phyloP scores from a whole-genome alignment of 768 basidiomycete genomes.

The Hericium coralloides region DNA sequence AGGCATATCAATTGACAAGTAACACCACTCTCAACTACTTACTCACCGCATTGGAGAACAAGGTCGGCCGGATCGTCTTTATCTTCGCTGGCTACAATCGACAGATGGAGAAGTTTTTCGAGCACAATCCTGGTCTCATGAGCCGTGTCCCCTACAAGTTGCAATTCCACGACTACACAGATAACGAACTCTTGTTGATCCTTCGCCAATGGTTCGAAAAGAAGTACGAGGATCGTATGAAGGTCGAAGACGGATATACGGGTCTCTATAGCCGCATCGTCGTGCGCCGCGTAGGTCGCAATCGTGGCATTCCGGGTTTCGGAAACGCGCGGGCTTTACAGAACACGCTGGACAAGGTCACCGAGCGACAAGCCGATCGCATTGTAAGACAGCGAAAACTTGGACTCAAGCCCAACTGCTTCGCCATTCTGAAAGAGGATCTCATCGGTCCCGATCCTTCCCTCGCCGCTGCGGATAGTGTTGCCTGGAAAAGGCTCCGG shows the following conservation, averaged over 20 bases:
- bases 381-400: slow-evolving; percentile 31
- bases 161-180: slow-evolving; percentile 52
- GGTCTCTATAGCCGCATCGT: slow-evolving; percentile 50
- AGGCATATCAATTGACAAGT: slow-evolving; percentile 57
- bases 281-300: slow-evolving; percentile 51
- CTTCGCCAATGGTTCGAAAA: slow-evolving; percentile 37
- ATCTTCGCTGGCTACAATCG: slow-evolving; percentile 63
- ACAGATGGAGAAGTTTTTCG: slow-evolving; percentile 72
- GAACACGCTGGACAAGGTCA: slow-evolving; percentile 37
- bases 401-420: slow-evolving; percentile 38
- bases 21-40: slow-evolving; percentile 48
- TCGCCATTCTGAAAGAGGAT: slow-evolving; percentile 43
- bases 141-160: slow-evolving; percentile 59
- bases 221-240: slow-evolving; percentile 40
- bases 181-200: slow-evolving; percentile 47
- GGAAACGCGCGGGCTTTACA: slow-evolving; percentile 59
- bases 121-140: slow-evolving; percentile 60
- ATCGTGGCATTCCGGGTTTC: slow-evolving; percentile 50
- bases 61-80: slow-evolving; percentile 54
- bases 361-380: slow-evolving; percentile 45
- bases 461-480: slow-evolving; percentile 32
- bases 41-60: slow-evolving; percentile 68
- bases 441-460: slow-evolving; percentile 60
- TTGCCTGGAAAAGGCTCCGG: slow-evolving; percentile 44
- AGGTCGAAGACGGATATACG: slow-evolving; percentile 39